These are phyloP conservation scores for Metschnikowia gelsemii DNA, from an alignment of 805 yeast genomes.

Conservation along the genomic window DNA sequence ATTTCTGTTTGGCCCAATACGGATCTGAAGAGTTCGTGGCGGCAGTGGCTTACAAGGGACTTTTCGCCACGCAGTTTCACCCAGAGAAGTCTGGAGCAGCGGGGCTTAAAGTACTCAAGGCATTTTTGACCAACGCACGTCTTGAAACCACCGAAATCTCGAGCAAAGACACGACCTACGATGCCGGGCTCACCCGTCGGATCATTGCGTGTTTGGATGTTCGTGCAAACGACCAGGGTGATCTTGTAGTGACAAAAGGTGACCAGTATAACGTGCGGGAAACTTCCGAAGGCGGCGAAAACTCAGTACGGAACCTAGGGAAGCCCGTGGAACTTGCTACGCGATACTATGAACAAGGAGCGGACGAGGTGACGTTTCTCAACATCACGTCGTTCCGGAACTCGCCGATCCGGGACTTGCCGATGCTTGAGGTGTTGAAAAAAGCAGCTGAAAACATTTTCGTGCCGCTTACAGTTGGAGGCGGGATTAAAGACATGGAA, in stretches of 20 bases:
- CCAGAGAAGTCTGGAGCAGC: conserved; percentile 98
- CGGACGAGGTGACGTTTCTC: conserved; percentile 93
- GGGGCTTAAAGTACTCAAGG: conserved; percentile 73
- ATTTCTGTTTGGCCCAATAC: conserved; percentile 67
- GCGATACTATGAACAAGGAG: conserved; percentile 88
- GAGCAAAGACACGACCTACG: conserved; percentile 7
- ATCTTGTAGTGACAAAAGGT: conserved; percentile 96
- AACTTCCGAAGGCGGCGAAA: conserved; percentile 39
- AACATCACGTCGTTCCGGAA: conserved; percentile 95
- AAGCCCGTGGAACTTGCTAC: conserved; percentile 95
- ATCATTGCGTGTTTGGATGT: conserved; percentile 96
- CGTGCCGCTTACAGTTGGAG: conserved; percentile 97
- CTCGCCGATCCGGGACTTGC: conserved; percentile 88
- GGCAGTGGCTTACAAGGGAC: conserved; percentile 69
- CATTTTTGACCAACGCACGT: conserved; percentile 58
- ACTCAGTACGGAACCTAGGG: conserved; percentile 85
- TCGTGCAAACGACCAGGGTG: conserved; percentile 92
- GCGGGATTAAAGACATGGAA: conserved; percentile 88
- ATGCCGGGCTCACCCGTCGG: conserved; percentile 75
- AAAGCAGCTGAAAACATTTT: conserved; percentile 85
- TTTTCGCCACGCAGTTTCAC: conserved; percentile 96
- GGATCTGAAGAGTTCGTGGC: conserved; percentile 82
- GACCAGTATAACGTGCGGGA: conserved; percentile 98
- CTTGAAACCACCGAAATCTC: conserved; percentile 6
- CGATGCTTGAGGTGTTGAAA: conserved; percentile 88